phyloP scores from a whole-genome alignment of 208 protist genomes.

The Jaenimonas drosophilae region DNA sequence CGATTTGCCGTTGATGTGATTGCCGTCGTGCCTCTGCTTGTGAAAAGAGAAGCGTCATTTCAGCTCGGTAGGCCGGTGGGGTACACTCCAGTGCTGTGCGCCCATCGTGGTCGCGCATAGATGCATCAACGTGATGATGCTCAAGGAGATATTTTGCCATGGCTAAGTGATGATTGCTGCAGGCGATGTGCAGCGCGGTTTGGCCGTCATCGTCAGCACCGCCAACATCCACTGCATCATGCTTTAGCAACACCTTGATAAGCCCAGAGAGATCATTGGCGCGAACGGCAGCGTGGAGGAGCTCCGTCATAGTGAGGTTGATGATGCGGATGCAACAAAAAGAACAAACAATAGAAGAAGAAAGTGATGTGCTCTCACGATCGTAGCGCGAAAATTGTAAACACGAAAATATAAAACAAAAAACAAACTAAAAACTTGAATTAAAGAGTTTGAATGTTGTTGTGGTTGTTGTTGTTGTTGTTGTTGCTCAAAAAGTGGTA shows the following conservation, averaged over 20 bases:
- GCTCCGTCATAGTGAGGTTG: constrained; percentile 3
- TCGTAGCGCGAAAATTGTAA: no score
- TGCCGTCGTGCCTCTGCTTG: constrained; percentile 26
- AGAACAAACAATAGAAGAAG: constrained; percentile 1
- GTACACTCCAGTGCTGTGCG: constrained; percentile 46
- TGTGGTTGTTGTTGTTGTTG: no score
- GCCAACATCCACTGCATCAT: constrained; percentile 39
- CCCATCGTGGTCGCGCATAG: constrained; percentile 34
- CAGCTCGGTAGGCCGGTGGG: constrained; percentile 10
- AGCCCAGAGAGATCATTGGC: constrained; percentile 23
- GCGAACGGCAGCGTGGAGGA: constrained; percentile 19
- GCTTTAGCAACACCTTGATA: constrained; percentile 38
- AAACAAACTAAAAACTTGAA: no score
- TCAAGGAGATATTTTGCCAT: constrained; percentile 42
- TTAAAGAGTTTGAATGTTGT: no score
- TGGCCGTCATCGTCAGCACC: constrained; percentile 32
- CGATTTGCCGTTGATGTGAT: constrained; percentile 10
- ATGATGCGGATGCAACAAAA: background rate
- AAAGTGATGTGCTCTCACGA: background rate
- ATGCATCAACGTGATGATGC: constrained; percentile 25
- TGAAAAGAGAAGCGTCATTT: constrained; percentile 55
- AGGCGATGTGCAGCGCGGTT: constrained; percentile 73
- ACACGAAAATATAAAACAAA: no score
- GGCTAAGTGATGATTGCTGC: constrained; percentile 15
- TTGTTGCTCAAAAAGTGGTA: no score